These are phyloP conservation scores for Leccinum subgranulosum DNA, from an alignment of 768 basidiomycete genomes.

Conservation along the genomic window DNA sequence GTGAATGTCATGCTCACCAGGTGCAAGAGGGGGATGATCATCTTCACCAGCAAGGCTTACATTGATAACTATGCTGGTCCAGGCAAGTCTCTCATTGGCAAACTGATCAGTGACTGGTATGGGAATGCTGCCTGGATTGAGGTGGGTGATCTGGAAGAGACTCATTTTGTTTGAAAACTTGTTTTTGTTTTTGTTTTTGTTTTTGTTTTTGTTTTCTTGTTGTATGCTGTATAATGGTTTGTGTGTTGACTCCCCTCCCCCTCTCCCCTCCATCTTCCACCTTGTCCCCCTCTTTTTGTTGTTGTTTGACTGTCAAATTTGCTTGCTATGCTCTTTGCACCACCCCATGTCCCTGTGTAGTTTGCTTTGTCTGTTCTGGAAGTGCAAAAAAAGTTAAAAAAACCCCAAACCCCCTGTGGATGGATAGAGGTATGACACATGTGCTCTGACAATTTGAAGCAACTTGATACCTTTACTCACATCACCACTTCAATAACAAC, in stretches of 20 bases:
- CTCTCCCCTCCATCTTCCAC: not conserved
- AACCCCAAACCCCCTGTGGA: conserved; percentile 2
- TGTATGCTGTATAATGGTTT: not conserved
- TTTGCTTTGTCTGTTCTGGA: conserved; percentile 10
- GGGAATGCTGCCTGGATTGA: conserved; percentile 36
- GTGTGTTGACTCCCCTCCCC: not conserved
- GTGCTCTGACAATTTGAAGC: not conserved
- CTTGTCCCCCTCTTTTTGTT: not conserved
- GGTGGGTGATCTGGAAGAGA: conserved; percentile 26
- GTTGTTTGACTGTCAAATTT: not conserved
- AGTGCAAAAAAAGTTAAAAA: not conserved
- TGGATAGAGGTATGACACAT: not conserved
- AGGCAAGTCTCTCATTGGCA: conserved; percentile 41
- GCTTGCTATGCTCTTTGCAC: not conserved
- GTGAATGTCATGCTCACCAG: conserved; percentile 89
- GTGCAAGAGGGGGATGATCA: conserved; percentile 76
- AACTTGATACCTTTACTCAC: not conserved
- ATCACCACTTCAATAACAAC: not conserved
- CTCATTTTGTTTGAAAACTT: conserved; percentile 14
- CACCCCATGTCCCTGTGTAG: not conserved
- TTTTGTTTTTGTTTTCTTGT: not conserved
- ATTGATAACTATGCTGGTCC: conserved; percentile 54
- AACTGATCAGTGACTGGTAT: conserved; percentile 31
- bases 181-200: not conserved
- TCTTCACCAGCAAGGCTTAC: conserved; percentile 62